Evolutionary conservation across 495 filamentous ascomycete genomes (phyloP), one percentile per base, ranked within the genome.

Genomic region (Bathelium albidoporum): DNA sequence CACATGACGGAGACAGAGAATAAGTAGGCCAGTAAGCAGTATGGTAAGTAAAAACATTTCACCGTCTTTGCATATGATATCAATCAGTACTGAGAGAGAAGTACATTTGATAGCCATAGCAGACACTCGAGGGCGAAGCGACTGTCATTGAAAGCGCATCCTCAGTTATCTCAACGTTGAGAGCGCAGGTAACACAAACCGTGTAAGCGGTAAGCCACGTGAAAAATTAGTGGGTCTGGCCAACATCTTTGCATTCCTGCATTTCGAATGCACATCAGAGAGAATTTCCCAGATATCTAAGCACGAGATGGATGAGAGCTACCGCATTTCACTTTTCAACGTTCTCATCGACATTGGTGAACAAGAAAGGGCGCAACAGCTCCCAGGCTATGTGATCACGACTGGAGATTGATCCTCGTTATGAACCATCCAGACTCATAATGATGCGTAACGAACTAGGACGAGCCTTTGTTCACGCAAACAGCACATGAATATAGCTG

Each of bases 211-310:
- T n/a, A n/a, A n/a, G n/a, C 72, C 2, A 73, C 71, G 22, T 74
- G 68, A 65, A 70, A 73, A 59, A 68, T 70, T 16, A 2, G 39
- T 71, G 10, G 66, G 72, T 32, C 62, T 72, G 5, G 43, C 68
- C 29, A 61, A 63, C 62, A 64, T 66, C 26, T 75, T 78, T 61
- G 70, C 74, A 12, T 78, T 75, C 55, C 69, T 76, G 62, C 76
- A 78, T 63, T 75, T 70, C 60, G 69, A 70, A 44, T 61, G 59
- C 14, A 72, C 73, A 49, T 59, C 45, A 20, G 59, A 62, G 22
- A 53, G 22, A 18, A 55, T 62, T 24, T 59, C 65, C 39, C 9
- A 59, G 29, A 65, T 45, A 59, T 32, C 59, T 44, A 53, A 62
- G 63, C 45, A 53, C 32, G 39, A 29, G 22, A 39, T 52, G 20